Base-by-base conservation (phyloP, 2,329 filamentous ascomycete genomes). In the Colletotrichum endophyticum region DNA sequence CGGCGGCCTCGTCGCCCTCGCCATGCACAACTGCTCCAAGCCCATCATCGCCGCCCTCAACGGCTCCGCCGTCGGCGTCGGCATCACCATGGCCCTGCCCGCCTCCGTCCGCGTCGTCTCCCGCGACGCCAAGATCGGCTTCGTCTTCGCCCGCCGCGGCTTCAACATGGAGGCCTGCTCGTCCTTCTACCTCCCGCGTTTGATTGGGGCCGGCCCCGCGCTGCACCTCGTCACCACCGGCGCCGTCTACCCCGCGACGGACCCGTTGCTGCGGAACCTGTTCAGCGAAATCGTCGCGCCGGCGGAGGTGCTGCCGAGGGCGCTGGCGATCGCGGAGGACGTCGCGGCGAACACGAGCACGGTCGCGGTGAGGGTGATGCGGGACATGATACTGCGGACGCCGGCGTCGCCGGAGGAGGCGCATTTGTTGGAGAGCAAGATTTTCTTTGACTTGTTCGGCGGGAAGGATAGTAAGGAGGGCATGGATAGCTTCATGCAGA, bases 101-200 rank as follows among this genome's bases (percentile, higher is more conserved):
- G 89, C 88, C 69, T 87, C 86, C 66, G 86, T 91, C 69, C 86
- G 89, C 67, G 80, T 93, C 77, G 91, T 87, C 56, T 91, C 90
- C 78, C 82, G 85, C 56, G 84, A 86, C 13, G 92, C 93, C 3
- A 94, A 94, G 81, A 90, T 95, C 78, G 94, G 94, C 69, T 95
- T 95, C 81, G 93, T 95, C 22, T 96, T 96, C 83, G 88, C 90
- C 28, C 90, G 93, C 30, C 89, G 94, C 59, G 94, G 94, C 2
- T 88, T 96, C 80, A 88, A 92, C 75, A 93, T 94, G 90, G 94
- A 96, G 84, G 94, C 93, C 1, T 93, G 91, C 81, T 92, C 89
- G 67, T 93, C 91, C 11, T 96, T 90, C 84, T 96, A 95, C 86
- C 87, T 96, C 44, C 94, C 94, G 4, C 89, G 93, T 0, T 86